Evolutionary conservation across 352 stramenopile genomes (phyloP), one percentile per base, ranked within the genome.

Genomic region (Thalassiosira hispida): DNA sequence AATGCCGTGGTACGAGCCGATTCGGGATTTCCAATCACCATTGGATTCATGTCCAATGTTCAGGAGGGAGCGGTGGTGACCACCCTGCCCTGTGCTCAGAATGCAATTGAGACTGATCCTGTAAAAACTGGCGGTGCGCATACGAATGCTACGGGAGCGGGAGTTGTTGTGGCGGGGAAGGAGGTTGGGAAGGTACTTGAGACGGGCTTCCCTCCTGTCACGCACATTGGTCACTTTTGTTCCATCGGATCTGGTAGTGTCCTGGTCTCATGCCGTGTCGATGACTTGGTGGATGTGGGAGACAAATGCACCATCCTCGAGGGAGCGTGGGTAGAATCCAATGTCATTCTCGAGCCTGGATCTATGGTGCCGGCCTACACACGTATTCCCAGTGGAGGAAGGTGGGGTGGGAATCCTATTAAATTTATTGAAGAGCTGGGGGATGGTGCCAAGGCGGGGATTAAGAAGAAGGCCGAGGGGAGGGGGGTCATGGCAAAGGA

Each of bases 371-470:
- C 95, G 1, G 92, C 96, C 56, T 97, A 97, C 79, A 92, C 94
- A 60, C 95, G 95, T 68, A 97, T 99, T 85, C 96, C 96, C 7
- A 94, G 93, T 44, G 95, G 95, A 83, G 95, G 94, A 77, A 92
- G 97, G 60, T 99, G 97, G 97, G 96, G 91, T n/a, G 97, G 97
- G 72, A 98, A 98, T 86, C 97, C 97, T 51, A 96, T 96, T 67
- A 96, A 95, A 80, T 98, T 97, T 90, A 86, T 98, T 46, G 93
- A 93, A 40, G 91, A 97, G 68, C 91, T 98, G 71, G 95, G 94
- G 79, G 92, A 97, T 71, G 95, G 98, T 74, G 96, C 98, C 81
- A 91, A 96, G 73, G 92, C 92, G 16, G 53, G 79, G 8, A 91
- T 93, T 76, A 84, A 91, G 70, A 69, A 56, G 38, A 85, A 90